Conservation (phyloP, 2,329 filamentous ascomycete species). For the Myrmaecium sp. region DNA sequence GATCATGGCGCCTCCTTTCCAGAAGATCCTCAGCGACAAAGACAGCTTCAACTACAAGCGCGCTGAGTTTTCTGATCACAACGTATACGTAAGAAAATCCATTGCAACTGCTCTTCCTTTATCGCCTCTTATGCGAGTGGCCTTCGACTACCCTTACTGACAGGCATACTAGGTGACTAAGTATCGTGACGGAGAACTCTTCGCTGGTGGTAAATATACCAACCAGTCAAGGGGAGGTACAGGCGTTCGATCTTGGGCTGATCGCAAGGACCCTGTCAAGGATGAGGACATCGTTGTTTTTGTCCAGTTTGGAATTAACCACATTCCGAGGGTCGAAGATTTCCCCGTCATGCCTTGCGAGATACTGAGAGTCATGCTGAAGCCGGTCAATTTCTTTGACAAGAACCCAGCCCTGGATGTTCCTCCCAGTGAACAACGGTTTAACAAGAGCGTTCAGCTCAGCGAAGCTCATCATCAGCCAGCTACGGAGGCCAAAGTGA, state of each 20-base stretch:
- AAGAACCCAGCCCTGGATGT: constrained; percentile 44
- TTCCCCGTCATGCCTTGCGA: constrained; percentile 44
- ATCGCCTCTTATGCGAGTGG: too few relatives aligned
- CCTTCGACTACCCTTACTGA: too few relatives aligned
- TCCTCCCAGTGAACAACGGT: constrained; percentile 32
- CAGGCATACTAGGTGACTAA: too few relatives aligned
- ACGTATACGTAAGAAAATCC: too few relatives aligned
- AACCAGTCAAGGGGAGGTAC: constrained; percentile 39
- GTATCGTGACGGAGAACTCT: constrained; percentile 41
- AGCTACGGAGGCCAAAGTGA: constrained; percentile 3
- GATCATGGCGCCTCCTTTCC: constrained; percentile 31
- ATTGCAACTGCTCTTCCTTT: too few relatives aligned
- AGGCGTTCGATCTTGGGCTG: constrained; percentile 31
- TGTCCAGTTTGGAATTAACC: constrained; percentile 41
- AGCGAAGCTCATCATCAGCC: constrained; percentile 15
- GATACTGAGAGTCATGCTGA: constrained; percentile 38
- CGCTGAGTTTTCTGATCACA: constrained; percentile 40
- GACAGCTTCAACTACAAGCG: constrained; percentile 39
- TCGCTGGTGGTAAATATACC: constrained; percentile 42
- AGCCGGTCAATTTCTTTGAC: constrained; percentile 42
- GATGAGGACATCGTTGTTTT: constrained; percentile 41
- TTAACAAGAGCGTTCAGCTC: constrained; percentile 25
- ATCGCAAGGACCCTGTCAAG: constrained; percentile 35
- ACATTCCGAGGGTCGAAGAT: constrained; percentile 38
- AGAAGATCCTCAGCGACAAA: constrained; percentile 34